Conservation (phyloP, 1,284 basidiomycete species). For the Caloboletus firmus region DNA sequence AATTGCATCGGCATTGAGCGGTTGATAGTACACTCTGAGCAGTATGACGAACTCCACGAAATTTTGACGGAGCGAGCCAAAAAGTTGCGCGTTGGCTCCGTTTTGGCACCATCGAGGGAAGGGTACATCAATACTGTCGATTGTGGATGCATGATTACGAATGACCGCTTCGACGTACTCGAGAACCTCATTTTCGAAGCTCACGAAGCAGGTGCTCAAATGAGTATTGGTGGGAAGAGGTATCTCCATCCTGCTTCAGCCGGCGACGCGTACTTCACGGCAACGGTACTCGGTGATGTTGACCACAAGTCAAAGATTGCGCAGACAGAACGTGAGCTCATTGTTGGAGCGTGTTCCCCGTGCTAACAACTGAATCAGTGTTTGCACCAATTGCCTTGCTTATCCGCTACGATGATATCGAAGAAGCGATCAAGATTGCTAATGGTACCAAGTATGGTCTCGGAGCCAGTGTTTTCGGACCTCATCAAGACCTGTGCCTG, state of each 20-base stretch:
- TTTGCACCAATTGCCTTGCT: constrained; percentile 89
- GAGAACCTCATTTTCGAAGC: constrained; percentile 74
- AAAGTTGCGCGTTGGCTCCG: constrained; percentile 71
- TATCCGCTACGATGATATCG: constrained; percentile 77
- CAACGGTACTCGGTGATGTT: constrained; percentile 86
- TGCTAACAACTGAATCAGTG: constrained; percentile 46
- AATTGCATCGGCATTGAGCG: constrained; percentile 98
- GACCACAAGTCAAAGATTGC: constrained; percentile 75
- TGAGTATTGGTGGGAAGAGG: constrained; percentile 66
- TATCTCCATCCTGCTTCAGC: constrained; percentile 66
- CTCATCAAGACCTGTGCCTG: constrained; percentile 70
- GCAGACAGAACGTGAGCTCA: constrained; percentile 67
- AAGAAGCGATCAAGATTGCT: constrained; percentile 83
- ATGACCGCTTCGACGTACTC: constrained; percentile 67
- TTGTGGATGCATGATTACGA: constrained; percentile 79
- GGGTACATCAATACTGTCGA: constrained; percentile 73
- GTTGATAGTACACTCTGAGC: constrained; percentile 77
- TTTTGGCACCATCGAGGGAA: constrained; percentile 59
- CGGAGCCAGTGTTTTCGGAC: constrained; percentile 95
- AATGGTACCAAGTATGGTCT: constrained; percentile 88
- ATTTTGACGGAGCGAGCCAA: constrained; percentile 63
- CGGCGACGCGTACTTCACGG: constrained; percentile 79
- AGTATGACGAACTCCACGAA: constrained; percentile 73
- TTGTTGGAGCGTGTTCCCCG: constrained; percentile 1
- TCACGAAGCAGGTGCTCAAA: constrained; percentile 66